Evolutionary conservation across 2,329 filamentous ascomycete genomes (phyloP).

Genomic region (Botrytis galanthina): DNA sequence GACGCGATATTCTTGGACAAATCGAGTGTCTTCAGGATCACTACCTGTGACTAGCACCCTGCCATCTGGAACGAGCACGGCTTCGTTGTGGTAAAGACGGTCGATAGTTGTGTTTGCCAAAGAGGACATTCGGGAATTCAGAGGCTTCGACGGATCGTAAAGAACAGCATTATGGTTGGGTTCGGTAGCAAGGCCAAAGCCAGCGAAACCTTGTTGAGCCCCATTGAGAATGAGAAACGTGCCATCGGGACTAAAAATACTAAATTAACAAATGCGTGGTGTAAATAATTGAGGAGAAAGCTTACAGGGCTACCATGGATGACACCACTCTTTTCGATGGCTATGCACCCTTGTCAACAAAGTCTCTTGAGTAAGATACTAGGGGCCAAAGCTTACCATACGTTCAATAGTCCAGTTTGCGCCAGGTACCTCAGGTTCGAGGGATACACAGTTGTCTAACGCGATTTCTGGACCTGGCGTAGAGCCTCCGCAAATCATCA

Average conservation of each 20-base stretch:
- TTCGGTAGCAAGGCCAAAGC: conserved; percentile 58
- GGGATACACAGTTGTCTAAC: conserved; percentile 65
- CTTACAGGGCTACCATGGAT: conserved; percentile 56
- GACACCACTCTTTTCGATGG: conserved; percentile 60
- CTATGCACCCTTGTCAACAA: conserved; percentile 1
- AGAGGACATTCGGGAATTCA: conserved; percentile 56
- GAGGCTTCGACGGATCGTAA: conserved; percentile 56
- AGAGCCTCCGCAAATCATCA: conserved; percentile 65
- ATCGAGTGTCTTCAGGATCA: conserved; percentile 41
- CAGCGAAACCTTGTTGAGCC: conserved; percentile 56
- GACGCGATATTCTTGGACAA: conserved; percentile 53
- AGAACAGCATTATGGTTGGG: conserved; percentile 57
- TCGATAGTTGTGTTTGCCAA: conserved; percentile 64
- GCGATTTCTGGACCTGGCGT: conserved; percentile 52
- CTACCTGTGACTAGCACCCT: conserved; percentile 56
- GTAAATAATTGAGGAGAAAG: neutral
- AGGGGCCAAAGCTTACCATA: conserved; percentile 46
- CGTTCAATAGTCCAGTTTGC: conserved; percentile 62
- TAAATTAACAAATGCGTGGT: neutral
- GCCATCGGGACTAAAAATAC: conserved; percentile 50
- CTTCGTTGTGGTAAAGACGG: conserved; percentile 64
- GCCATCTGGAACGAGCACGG: conserved; percentile 60
- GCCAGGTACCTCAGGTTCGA: conserved; percentile 54
- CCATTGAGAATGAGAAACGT: conserved; percentile 64
- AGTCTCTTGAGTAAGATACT: neutral